Conservation (phyloP, 2,329 filamentous ascomycete species). For the Neofusicoccum sp. region DNA sequence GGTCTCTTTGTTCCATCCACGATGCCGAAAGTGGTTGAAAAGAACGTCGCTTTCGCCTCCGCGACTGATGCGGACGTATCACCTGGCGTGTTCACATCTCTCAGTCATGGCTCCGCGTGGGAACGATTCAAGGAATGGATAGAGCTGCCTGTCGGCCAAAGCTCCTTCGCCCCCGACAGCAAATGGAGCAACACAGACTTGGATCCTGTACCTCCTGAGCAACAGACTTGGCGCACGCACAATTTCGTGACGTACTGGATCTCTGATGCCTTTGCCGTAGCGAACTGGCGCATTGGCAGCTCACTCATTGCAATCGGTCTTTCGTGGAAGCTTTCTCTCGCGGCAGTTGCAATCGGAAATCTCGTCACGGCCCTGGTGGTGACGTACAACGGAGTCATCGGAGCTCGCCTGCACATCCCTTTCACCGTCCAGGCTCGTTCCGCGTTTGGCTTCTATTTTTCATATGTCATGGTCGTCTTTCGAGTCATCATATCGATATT, state of each 20-base stretch:
- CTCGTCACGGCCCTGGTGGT: background rate
- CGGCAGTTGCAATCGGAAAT: constrained; percentile 4
- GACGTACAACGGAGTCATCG: constrained; percentile 11
- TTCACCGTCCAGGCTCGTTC: constrained; percentile 9
- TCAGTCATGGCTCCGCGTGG: background rate
- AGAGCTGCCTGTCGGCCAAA: background rate
- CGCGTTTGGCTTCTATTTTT: constrained; percentile 9
- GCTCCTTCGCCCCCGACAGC: background rate
- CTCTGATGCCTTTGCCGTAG: constrained; percentile 5
- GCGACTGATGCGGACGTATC: background rate
- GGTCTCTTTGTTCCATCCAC: background rate
- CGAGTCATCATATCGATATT: constrained; percentile 39
- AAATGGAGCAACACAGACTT: constrained; percentile 5
- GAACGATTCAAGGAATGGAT: background rate
- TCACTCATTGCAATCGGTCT: constrained; percentile 4
- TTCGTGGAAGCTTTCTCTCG: constrained; percentile 9
- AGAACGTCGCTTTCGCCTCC: background rate
- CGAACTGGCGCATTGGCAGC: constrained; percentile 5
- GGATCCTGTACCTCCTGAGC: background rate
- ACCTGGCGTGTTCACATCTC: background rate
- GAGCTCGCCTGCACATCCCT: constrained; percentile 5
- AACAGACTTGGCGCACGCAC: background rate
- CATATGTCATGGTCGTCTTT: constrained; percentile 29
- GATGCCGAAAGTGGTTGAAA: background rate
- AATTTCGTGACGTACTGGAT: constrained; percentile 15